Conservation (phyloP, 345 rosid genomes). For the Camelina sativa region DNA sequence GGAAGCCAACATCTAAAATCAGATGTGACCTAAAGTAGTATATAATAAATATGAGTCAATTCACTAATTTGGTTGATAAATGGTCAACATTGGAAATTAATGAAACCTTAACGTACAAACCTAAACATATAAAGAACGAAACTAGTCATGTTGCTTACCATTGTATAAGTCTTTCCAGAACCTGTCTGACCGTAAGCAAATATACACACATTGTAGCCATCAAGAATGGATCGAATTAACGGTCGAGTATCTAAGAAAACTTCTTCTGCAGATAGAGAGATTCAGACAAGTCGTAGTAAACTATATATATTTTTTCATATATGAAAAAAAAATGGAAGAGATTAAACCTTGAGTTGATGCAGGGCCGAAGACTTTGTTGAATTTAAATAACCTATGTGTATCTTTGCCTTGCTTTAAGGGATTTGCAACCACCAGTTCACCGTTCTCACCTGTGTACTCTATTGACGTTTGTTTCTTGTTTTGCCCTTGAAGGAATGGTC, state of each 20-base stretch:
- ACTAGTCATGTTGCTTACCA: slow-evolving; percentile 51
- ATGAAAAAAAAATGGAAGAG: not conserved
- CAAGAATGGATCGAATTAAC: slow-evolving; percentile 82
- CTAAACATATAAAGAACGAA: not conserved
- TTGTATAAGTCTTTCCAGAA: slow-evolving; percentile 91
- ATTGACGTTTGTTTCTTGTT: slow-evolving; percentile 64
- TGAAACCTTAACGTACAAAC: not conserved
- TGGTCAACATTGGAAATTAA: not conserved
- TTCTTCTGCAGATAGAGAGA: slow-evolving; percentile 56
- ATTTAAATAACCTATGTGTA: slow-evolving; percentile 67
- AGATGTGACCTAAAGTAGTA: not conserved
- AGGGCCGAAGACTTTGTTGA: slow-evolving; percentile 83
- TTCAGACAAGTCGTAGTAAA: not conserved
- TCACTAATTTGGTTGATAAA: not conserved
- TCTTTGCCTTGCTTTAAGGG: slow-evolving; percentile 78
- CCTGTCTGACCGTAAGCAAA: slow-evolving; percentile 97
- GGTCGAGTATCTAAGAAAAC: slow-evolving; percentile 83
- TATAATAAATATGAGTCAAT: not conserved
- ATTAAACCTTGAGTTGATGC: slow-evolving; percentile 72
- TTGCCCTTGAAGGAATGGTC: slow-evolving; percentile 82
- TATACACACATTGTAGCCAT: slow-evolving; percentile 87
- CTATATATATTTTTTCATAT: not conserved
- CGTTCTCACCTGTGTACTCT: slow-evolving; percentile 78
- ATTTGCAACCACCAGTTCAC: slow-evolving; percentile 77
- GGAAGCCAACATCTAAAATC: not conserved